A percentile compares a stretch with the other conserved stretches of the same genome.
Evolutionary conservation across 2,329 filamentous ascomycete species (phyloP).

Genomic region (Harringtonia aguacate): DNA sequence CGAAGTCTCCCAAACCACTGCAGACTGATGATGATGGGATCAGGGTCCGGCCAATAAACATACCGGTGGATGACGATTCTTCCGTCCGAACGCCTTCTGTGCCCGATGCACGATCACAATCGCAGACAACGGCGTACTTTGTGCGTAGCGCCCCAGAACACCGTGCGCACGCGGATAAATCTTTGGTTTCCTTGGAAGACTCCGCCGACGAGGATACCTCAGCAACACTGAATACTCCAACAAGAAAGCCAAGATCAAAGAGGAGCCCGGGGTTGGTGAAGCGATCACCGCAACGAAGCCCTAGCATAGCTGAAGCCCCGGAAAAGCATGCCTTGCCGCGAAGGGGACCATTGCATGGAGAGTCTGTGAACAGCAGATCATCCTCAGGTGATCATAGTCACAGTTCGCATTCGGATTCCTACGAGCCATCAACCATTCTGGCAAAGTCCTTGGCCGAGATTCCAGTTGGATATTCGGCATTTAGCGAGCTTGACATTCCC

Average conservation of each 20-base stretch:
- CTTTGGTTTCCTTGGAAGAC: background rate
- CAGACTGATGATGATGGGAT: no score
- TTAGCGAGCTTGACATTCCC: slow-evolving; percentile 51
- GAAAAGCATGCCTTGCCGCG: slow-evolving; percentile 10
- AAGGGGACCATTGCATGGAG: slow-evolving; percentile 19
- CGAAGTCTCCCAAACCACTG: no score
- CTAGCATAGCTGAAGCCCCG: slow-evolving; percentile 19
- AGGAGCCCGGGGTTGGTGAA: background rate
- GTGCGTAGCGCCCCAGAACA: slow-evolving; percentile 5
- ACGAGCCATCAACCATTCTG: slow-evolving; percentile 28
- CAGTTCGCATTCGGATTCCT: slow-evolving; percentile 24
- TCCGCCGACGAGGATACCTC: slow-evolving; percentile 9
- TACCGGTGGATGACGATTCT: no score
- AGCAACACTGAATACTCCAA: slow-evolving; percentile 17
- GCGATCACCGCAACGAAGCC: slow-evolving; percentile 13
- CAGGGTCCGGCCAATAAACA: no score
- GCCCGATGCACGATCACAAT: no score
- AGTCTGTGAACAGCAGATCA: slow-evolving; percentile 5
- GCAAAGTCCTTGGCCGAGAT: slow-evolving; percentile 49
- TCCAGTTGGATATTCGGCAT: slow-evolving; percentile 55
- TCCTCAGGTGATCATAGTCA: slow-evolving; percentile 7
- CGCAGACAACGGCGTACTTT: background rate
- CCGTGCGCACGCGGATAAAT: background rate
- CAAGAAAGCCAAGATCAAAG: slow-evolving; percentile 10
- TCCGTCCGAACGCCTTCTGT: no score